Conservation (phyloP, 306 rosid genomes). For the Glycine soja region DNA sequence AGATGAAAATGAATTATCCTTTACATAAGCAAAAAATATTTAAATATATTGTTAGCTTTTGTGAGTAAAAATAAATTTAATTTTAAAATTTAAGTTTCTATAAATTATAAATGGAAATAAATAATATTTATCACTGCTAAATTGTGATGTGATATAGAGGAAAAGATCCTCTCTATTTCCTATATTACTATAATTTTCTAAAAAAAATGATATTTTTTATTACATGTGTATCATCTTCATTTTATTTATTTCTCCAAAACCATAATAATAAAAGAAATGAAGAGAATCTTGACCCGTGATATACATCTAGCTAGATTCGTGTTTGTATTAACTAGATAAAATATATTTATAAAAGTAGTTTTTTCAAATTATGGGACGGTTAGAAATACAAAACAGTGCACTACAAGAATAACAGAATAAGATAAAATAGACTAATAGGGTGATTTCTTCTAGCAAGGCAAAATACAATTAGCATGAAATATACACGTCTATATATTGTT, state of each 20-base stretch:
- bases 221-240: no score
- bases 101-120: neutral
- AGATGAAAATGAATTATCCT: neutral
- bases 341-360: no score
- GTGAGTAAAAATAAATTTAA: neutral
- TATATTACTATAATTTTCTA: no score
- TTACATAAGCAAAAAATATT: neutral
- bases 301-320: neutral
- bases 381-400: neutral
- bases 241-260: no score
- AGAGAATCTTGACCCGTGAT: neutral
- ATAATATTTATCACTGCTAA: neutral
- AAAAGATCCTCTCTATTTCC: no score
- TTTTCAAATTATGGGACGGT: neutral
- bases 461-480: neutral
- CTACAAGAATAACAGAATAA: neutral
- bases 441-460: neutral
- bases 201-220: no score
- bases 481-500: neutral
- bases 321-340: no score
- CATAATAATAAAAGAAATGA: no score
- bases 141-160: neutral
- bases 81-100: no score
- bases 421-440: neutral
- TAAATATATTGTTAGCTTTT: neutral